These are phyloP conservation scores for Penicillium bialowiezense DNA, from an alignment of 495 filamentous ascomycete species.

Conservation along the genomic window DNA sequence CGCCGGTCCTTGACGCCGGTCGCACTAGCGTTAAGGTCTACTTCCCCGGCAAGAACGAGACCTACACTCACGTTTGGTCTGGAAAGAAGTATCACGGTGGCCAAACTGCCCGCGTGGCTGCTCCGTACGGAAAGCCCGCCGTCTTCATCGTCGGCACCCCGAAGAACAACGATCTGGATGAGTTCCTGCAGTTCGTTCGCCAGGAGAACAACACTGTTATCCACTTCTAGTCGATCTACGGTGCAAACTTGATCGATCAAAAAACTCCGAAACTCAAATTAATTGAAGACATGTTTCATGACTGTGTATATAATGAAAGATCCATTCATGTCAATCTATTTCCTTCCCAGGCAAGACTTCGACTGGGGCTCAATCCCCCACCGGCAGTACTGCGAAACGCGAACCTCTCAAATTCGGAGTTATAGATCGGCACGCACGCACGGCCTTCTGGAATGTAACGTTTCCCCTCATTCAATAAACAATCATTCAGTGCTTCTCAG, in stretches of 20 bases:
- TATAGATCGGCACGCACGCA: constrained; percentile 8
- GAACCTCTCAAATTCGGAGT: neutral
- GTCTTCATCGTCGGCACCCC: constrained; percentile 21
- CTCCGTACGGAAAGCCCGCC: constrained; percentile 24
- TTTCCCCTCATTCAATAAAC: constrained; percentile 14
- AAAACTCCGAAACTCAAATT: neutral
- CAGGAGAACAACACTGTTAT: constrained; percentile 20
- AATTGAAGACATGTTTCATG: neutral
- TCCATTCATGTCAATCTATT: neutral
- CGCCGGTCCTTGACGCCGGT: constrained; percentile 21
- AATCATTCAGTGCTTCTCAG: neutral
- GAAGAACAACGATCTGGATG: constrained; percentile 15
- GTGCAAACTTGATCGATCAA: neutral
- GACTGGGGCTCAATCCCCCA: neutral
- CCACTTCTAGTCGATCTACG: constrained; percentile 3
- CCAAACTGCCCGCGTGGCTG: constrained; percentile 9
- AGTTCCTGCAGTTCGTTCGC: constrained; percentile 20
- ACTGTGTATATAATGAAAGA: neutral
- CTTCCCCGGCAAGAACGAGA: constrained; percentile 16
- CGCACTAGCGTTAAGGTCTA: constrained; percentile 19
- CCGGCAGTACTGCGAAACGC: neutral
- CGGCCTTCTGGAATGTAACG: constrained; percentile 6
- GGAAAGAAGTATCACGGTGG: constrained; percentile 18
- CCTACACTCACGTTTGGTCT: constrained; percentile 22
- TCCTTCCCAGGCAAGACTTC: constrained; percentile 8